These are phyloP conservation scores for Tulasnella sp. DNA, from an alignment of 768 basidiomycete species.

Conservation along the genomic window DNA sequence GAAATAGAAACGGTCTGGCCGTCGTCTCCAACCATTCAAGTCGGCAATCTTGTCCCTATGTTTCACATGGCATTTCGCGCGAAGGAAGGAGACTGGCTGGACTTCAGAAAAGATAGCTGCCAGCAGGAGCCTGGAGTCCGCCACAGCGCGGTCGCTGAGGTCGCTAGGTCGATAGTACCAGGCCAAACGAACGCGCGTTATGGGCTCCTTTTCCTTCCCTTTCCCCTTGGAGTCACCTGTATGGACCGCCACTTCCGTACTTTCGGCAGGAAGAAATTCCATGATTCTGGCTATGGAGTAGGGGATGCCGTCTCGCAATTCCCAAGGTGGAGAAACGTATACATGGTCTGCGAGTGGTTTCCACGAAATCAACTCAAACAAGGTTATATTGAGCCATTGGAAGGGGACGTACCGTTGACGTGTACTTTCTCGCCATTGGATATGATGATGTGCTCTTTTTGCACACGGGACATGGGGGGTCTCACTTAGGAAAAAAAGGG, in stretches of 20 bases:
- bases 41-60: conserved; percentile 94
- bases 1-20: conserved; percentile 94
- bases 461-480: too few species aligned
- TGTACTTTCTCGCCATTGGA: conserved; percentile 65
- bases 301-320: conserved; percentile 83
- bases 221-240: conserved; percentile 35
- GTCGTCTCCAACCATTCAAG: conserved; percentile 85
- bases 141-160: conserved; percentile 81
- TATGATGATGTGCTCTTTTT: conserved; percentile 14
- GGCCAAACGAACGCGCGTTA: conserved; percentile 77
- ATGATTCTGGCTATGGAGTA: conserved; percentile 95
- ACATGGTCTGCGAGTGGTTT: conserved; percentile 64
- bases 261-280: conserved; percentile 79
- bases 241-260: background rate
- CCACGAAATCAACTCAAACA: conserved; percentile 22
- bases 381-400: conserved; percentile 23
- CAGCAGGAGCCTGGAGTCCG: conserved; percentile 82
- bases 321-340: conserved; percentile 90
- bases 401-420: conserved; percentile 53
- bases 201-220: conserved; percentile 53
- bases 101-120: conserved; percentile 96
- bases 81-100: conserved; percentile 86
- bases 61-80: conserved; percentile 84
- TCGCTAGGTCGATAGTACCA: conserved; percentile 97
- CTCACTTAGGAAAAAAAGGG: background rate